A percentile compares a stretch with the other conserved stretches of the same genome.
phyloP scores from a whole-genome alignment of 2,329 filamentous ascomycete species.

The Ustilaginoidea virens region DNA sequence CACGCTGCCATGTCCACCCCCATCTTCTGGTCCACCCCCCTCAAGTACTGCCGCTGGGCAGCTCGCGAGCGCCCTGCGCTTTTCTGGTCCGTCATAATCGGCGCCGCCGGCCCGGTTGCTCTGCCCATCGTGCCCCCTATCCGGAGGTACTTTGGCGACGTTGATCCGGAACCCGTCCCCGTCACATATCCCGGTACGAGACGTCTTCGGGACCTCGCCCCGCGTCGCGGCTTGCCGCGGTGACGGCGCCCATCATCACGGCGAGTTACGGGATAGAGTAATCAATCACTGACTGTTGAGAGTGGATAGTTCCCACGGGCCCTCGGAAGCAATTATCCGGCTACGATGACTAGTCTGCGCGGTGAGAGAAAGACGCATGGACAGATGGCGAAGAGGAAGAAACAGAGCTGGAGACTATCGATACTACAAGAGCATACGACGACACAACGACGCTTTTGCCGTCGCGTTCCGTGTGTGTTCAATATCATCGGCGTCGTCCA shows the following conservation, averaged over 20 bases:
- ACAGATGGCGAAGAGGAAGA: slow-evolving; percentile 4
- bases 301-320: slow-evolving; percentile 36
- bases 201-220: too few relatives aligned
- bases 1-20: slow-evolving; percentile 41
- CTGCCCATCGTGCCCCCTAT: slow-evolving; percentile 61
- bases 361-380: too few relatives aligned
- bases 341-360: slow-evolving; percentile 50
- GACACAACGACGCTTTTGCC: too few relatives aligned
- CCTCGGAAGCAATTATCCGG: slow-evolving; percentile 44
- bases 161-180: slow-evolving; percentile 57
- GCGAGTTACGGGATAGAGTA: too few relatives aligned
- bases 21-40: slow-evolving; percentile 73
- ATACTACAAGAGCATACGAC: too few relatives aligned
- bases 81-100: slow-evolving; percentile 75
- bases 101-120: slow-evolving; percentile 53
- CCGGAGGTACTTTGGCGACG: slow-evolving; percentile 57
- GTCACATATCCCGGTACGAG: slow-evolving; percentile 81
- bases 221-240: too few relatives aligned
- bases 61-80: slow-evolving; percentile 77
- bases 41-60: slow-evolving; percentile 80
- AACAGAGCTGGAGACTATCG: too few relatives aligned
- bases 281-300: too few relatives aligned
- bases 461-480: too few relatives aligned
- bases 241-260: too few relatives aligned
- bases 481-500: too few relatives aligned